Evolutionary conservation across 306 rosid genomes (phyloP).

Genomic region (Morella rubra): DNA sequence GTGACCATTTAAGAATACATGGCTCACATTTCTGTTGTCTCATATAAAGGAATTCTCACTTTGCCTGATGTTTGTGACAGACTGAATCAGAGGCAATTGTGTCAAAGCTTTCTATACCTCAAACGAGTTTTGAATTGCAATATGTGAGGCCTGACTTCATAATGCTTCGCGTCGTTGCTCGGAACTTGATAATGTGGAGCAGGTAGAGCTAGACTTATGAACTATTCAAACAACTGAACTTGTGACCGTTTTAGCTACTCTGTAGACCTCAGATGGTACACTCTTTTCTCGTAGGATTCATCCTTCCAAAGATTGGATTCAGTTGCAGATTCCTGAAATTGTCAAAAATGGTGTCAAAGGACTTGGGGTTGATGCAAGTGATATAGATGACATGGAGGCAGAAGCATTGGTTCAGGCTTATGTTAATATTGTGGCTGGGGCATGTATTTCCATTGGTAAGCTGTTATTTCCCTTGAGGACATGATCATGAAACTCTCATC

Average conservation of each 20-base stretch:
- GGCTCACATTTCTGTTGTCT: constrained; percentile 18
- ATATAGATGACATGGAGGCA: constrained; percentile 75
- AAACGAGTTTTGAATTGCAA: constrained; percentile 80
- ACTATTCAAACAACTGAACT: constrained; percentile 25
- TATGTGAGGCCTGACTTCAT: constrained; percentile 98
- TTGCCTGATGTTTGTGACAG: constrained; percentile 47
- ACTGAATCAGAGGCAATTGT: constrained; percentile 86
- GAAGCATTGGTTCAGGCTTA: constrained; percentile 92
- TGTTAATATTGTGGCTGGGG: constrained; percentile 91
- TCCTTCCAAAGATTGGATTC: constrained; percentile 90
- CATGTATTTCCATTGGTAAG: constrained; percentile 91
- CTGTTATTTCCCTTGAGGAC: constrained; percentile 14
- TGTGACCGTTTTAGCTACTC: constrained; percentile 26
- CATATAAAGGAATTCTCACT: constrained; percentile 26
- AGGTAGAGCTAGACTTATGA: constrained; percentile 50
- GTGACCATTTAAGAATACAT: constrained; percentile 20
- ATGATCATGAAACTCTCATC: background rate
- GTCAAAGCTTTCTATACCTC: constrained; percentile 82
- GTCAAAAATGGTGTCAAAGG: constrained; percentile 59
- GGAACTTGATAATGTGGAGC: constrained; percentile 95
- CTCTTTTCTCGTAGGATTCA: constrained; percentile 58
- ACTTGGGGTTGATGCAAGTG: constrained; percentile 63
- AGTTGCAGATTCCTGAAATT: constrained; percentile 86
- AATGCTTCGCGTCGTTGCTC: constrained; percentile 94
- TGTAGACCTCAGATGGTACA: constrained; percentile 29